These are phyloP conservation scores for Suillus bovinus DNA, from an alignment of 768 basidiomycete genomes.

Conservation along the genomic window DNA sequence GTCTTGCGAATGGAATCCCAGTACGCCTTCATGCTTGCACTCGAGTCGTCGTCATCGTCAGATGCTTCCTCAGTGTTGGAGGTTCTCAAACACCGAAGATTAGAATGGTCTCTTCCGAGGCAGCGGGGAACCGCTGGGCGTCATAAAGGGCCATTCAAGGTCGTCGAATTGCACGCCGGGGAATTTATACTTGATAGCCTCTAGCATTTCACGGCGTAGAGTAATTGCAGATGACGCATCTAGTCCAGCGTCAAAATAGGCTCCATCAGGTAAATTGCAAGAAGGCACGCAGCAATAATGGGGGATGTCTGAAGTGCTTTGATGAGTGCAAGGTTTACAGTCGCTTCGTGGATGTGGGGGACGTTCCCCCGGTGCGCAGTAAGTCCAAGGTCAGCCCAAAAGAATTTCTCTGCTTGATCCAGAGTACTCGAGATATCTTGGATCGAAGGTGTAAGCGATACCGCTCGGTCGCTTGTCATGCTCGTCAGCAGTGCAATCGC, in stretches of 20 bases:
- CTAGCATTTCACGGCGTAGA: constrained; percentile 82
- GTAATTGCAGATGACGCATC: constrained; percentile 79
- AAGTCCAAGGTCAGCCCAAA: constrained; percentile 62
- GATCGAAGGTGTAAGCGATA: constrained; percentile 43
- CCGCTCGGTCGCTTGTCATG: constrained; percentile 49
- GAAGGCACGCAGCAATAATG: constrained; percentile 56
- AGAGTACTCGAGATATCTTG: constrained; percentile 63
- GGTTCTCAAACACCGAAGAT: no score
- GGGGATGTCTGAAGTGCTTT: constrained; percentile 78
- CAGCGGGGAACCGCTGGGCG: no score
- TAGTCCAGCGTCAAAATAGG: constrained; percentile 29
- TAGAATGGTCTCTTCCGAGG: no score
- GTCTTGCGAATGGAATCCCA: constrained; percentile 58
- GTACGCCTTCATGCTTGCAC: no score
- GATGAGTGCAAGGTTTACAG: constrained; percentile 68
- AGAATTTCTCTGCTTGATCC: constrained; percentile 65
- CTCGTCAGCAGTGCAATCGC: constrained; percentile 86
- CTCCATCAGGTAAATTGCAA: constrained; percentile 33
- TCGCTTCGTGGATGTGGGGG: constrained; percentile 71
- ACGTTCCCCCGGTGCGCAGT: constrained; percentile 62
- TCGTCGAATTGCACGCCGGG: constrained; percentile 54
- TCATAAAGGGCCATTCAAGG: no score
- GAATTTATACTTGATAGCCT: constrained; percentile 76
- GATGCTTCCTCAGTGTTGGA: no score
- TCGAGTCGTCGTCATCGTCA: no score